Percentiles rank a stretch among this genome's conserved stretches.
Evolutionary conservation across 495 filamentous ascomycete species (phyloP).

Genomic region (Sporormia fimetaria): DNA sequence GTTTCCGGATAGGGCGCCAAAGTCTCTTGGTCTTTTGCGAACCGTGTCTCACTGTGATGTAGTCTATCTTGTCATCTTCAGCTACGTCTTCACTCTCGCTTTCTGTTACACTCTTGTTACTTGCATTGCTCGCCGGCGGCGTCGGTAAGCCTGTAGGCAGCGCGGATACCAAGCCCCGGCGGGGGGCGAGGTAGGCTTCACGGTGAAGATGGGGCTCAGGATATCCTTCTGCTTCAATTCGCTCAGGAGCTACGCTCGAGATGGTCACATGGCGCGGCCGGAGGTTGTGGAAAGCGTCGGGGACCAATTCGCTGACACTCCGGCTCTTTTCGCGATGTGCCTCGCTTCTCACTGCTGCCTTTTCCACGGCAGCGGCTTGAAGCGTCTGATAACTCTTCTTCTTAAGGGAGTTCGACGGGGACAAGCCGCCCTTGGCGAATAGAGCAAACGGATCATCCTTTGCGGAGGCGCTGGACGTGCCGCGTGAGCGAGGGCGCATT

Average conservation of each 20-base stretch:
- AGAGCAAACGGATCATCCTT: slow-evolving; percentile 17
- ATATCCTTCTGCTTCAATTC: slow-evolving; percentile 34
- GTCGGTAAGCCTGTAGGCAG: slow-evolving; percentile 44
- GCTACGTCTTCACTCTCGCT: slow-evolving; percentile 37
- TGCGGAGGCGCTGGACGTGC: slow-evolving; percentile 29
- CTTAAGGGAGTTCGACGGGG: slow-evolving; percentile 23
- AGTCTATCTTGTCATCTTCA: slow-evolving; percentile 44
- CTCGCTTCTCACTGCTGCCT: slow-evolving; percentile 28
- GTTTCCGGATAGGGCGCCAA: slow-evolving; percentile 65
- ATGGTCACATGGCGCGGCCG: slow-evolving; percentile 62
- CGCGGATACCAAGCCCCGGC: slow-evolving; percentile 52
- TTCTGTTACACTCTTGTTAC: slow-evolving; percentile 41
- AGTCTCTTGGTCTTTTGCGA: slow-evolving; percentile 45
- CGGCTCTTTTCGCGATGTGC: slow-evolving; percentile 51
- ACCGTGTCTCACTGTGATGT: slow-evolving; percentile 51
- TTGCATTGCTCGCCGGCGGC: slow-evolving; percentile 53
- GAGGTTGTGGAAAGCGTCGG: slow-evolving; percentile 53
- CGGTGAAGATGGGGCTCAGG: slow-evolving; percentile 47
- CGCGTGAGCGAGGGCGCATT: slow-evolving; percentile 33
- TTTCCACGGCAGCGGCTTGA: slow-evolving; percentile 28
- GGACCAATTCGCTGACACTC: slow-evolving; percentile 79
- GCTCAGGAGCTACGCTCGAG: slow-evolving; percentile 30
- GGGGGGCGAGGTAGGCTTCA: slow-evolving; percentile 66
- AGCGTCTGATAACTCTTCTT: slow-evolving; percentile 27
- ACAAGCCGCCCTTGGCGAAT: slow-evolving; percentile 20